Base-by-base conservation (phyloP, 768 basidiomycete genomes). In the Tephrocybe sp. region DNA sequence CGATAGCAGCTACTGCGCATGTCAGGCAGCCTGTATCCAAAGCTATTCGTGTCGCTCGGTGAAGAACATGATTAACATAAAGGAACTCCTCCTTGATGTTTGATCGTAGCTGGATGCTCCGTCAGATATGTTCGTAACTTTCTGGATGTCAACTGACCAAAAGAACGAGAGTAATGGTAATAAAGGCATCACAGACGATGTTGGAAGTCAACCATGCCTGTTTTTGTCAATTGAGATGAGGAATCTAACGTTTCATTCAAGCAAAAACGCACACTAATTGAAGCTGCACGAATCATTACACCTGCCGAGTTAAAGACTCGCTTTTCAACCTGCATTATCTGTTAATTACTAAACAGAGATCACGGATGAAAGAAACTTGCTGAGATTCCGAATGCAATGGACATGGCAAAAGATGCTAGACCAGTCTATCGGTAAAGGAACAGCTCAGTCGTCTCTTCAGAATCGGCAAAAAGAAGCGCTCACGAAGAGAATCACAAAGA, bases 391-490 rank as follows among this genome's bases (percentile, higher is more conserved):
- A 43, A 30, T 9, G 19, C 42, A 21, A 43, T 43, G 12, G 42
- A 43, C 42, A 31, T 43, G 46, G 36, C 49, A 46, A 49, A 55
- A 47, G 42, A 49, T 53, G 40, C 47, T 43, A 46, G 52, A 43
- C 37, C 51, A 50, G 40, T 18, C 41, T 36, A 45, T 42, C n/a
- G 49, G 57, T 16, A 37, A 29, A 25, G 41, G 19, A 38, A 5
- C 11, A 5, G 27, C 11, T 29, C 27, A 8, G 5, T 15, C 13
- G n/a, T 15, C 33, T 12, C 16, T 15, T 34, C 8, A 34, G 13
- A 34, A n/a, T n/a, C n/a, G 13, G 13, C 33, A 15, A 15, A 16
- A 15, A 34, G 11, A 21, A 38, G 21, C 41, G n/a, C n/a, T 9
- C 13, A 42, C 41, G 11, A 42, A 2, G 4, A 42, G 10, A 15